These are phyloP conservation scores for Alternaria burnsii DNA, from an alignment of 2,329 filamentous ascomycete genomes.

Conservation along the genomic window DNA sequence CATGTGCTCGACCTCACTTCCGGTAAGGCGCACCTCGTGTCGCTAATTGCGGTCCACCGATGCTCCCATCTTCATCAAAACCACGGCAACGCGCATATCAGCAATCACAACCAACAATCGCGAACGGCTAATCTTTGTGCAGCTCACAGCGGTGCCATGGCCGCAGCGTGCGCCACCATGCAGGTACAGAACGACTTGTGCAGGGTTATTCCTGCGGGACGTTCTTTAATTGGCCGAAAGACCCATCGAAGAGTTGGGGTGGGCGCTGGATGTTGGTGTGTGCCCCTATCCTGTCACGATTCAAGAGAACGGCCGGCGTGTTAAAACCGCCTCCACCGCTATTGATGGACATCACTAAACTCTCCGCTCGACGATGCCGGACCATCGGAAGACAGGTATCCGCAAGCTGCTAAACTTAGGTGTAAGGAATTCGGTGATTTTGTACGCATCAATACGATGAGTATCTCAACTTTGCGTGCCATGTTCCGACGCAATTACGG, in stretches of 20 bases:
- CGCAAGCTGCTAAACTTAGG: background rate
- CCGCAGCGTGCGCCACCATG: conserved; percentile 24
- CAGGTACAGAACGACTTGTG: conserved; percentile 34
- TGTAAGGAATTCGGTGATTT: background rate
- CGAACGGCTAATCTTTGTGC: conserved; percentile 31
- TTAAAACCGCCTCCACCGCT: conserved; percentile 13
- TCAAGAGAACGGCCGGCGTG: conserved; percentile 9
- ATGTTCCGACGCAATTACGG: background rate
- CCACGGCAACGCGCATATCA: conserved; percentile 13
- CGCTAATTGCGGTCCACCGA: conserved; percentile 2
- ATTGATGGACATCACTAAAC: conserved; percentile 16
- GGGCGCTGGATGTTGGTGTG: conserved; percentile 8
- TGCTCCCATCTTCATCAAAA: conserved; percentile 9
- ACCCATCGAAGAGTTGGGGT: conserved; percentile 24
- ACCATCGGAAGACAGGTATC: background rate
- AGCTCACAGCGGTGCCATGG: conserved; percentile 26
- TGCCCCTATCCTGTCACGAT: conserved; percentile 18
- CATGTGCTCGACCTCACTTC: background rate
- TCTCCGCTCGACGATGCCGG: conserved; percentile 7
- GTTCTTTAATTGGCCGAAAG: conserved; percentile 26
- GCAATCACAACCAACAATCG: conserved; percentile 18
- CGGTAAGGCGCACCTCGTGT: conserved; percentile 3
- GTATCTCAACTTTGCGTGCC: background rate
- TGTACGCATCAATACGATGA: background rate
- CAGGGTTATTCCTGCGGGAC: conserved; percentile 15